These are phyloP conservation scores for Nyssa sinensis DNA, from an alignment of 148 eudicot species.

Conservation along the genomic window DNA sequence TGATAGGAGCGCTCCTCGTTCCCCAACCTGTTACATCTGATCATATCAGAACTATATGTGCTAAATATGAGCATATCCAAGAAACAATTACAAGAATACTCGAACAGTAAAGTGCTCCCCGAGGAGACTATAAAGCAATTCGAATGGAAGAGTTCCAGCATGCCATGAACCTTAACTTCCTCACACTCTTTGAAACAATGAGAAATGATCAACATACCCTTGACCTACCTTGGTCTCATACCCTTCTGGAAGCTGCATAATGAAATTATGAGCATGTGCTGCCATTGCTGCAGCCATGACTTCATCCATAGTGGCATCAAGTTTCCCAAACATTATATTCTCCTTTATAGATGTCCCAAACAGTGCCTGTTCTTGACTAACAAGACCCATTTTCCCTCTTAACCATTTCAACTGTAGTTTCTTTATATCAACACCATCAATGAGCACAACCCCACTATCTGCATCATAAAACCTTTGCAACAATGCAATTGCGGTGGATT, in stretches of 20 bases:
- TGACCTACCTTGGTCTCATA: constrained; percentile 87
- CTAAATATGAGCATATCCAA: background rate
- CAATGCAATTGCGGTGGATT: constrained; percentile 81
- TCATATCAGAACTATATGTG: background rate
- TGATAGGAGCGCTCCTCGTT: constrained; percentile 78
- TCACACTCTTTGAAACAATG: no score
- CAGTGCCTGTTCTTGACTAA: constrained; percentile 89
- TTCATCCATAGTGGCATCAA: constrained; percentile 82
- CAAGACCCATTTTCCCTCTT: constrained; percentile 82
- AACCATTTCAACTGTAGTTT: constrained; percentile 72
- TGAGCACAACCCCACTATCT: constrained; percentile 52
- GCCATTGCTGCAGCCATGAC: constrained; percentile 76
- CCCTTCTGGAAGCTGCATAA: constrained; percentile 80
- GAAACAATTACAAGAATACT: background rate
- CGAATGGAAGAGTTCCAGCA: no score
- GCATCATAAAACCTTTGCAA: constrained; percentile 82
- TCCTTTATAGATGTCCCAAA: constrained; percentile 83
- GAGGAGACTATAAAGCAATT: no score
- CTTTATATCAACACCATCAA: constrained; percentile 73
- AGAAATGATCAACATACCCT: no score
- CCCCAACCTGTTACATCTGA: constrained; percentile 61
- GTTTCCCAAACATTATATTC: constrained; percentile 84
- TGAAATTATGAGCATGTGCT: constrained; percentile 88
- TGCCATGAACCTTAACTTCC: no score
- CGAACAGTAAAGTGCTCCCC: background rate